Evolutionary conservation across 1,139 yeast species (phyloP).

Genomic region (Blastobotrys ciferrii): DNA sequence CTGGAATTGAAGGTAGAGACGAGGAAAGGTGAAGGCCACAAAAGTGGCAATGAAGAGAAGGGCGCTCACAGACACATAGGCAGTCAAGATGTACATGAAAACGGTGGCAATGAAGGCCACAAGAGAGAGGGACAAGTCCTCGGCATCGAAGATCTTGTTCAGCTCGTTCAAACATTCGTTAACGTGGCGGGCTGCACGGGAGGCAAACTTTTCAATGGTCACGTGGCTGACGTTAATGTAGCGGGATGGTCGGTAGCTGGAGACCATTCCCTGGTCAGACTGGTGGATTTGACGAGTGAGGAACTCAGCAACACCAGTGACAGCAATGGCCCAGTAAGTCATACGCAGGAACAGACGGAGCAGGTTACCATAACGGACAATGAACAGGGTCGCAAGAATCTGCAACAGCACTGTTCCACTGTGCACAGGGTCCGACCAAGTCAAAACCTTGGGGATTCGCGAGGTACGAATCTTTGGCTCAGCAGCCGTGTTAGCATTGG

Average conservation of each 20-base stretch:
- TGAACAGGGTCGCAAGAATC: slow-evolving; percentile 54
- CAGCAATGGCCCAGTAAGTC: slow-evolving; percentile 39
- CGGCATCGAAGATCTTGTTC: slow-evolving; percentile 64
- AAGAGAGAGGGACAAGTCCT: slow-evolving; percentile 65
- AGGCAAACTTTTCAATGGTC: slow-evolving; percentile 34
- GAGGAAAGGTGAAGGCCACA: slow-evolving; percentile 72
- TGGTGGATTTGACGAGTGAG: slow-evolving; percentile 37
- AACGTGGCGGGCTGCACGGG: slow-evolving; percentile 32
- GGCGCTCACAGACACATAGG: slow-evolving; percentile 72
- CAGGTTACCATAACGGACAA: slow-evolving; percentile 68
- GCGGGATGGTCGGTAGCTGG: slow-evolving; percentile 37
- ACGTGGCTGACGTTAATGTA: slow-evolving; percentile 33
- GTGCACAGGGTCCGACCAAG: slow-evolving; percentile 80
- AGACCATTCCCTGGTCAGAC: slow-evolving; percentile 33
- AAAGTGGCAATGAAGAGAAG: slow-evolving; percentile 58
- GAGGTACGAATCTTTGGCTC: slow-evolving; percentile 7
- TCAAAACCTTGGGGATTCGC: slow-evolving; percentile 48
- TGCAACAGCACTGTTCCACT: slow-evolving; percentile 79
- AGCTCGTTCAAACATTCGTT: slow-evolving; percentile 39
- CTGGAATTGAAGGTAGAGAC: slow-evolving; percentile 70
- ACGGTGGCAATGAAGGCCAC: slow-evolving; percentile 68
- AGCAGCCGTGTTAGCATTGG: neutral
- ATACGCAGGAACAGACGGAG: slow-evolving; percentile 62
- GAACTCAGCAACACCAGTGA: slow-evolving; percentile 34
- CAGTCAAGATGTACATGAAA: slow-evolving; percentile 68